phyloP scores from a whole-genome alignment of 257 asterid species.

The Linaria vulgaris region DNA sequence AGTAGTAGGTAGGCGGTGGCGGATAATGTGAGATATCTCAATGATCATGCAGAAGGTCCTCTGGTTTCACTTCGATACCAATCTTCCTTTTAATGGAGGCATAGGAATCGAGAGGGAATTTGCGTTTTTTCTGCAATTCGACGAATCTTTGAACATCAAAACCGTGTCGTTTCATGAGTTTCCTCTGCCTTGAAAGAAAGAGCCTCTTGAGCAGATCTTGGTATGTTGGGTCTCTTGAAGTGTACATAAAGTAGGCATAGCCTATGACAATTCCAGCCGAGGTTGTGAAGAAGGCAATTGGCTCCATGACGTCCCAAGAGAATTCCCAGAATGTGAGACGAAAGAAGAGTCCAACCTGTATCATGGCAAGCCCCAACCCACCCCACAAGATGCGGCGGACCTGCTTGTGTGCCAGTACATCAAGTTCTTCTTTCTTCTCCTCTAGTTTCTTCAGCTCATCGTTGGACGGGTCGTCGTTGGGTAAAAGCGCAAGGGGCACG shows the following conservation, averaged over 20 bases:
- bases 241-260: conserved; percentile 77
- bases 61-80: conserved; percentile 52
- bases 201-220: conserved; percentile 81
- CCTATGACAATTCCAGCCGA: conserved; percentile 74
- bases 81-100: conserved; percentile 47
- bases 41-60: conserved; percentile 54
- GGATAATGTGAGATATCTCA: conserved; percentile 32
- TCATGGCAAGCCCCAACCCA: conserved; percentile 61
- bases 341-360: conserved; percentile 79
- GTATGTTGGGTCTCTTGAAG: conserved; percentile 84
- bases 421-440: conserved; percentile 61
- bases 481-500: conserved; percentile 69
- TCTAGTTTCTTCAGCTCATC: conserved; percentile 65
- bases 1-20: not conserved
- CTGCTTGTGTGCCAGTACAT: conserved; percentile 72
- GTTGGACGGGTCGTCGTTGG: conserved; percentile 60
- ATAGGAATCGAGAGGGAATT: conserved; percentile 41
- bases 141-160: conserved; percentile 69
- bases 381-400: conserved; percentile 80
- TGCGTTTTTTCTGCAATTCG: conserved; percentile 73
- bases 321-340: conserved; percentile 96
- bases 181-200: conserved; percentile 83
- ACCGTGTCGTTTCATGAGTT: conserved; percentile 60
- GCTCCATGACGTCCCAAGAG: conserved; percentile 98
- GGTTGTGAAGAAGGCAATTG: conserved; percentile 79